These are phyloP conservation scores for Aurifilum marmelostoma DNA, from an alignment of 2,329 filamentous ascomycete species.

Conservation along the genomic window DNA sequence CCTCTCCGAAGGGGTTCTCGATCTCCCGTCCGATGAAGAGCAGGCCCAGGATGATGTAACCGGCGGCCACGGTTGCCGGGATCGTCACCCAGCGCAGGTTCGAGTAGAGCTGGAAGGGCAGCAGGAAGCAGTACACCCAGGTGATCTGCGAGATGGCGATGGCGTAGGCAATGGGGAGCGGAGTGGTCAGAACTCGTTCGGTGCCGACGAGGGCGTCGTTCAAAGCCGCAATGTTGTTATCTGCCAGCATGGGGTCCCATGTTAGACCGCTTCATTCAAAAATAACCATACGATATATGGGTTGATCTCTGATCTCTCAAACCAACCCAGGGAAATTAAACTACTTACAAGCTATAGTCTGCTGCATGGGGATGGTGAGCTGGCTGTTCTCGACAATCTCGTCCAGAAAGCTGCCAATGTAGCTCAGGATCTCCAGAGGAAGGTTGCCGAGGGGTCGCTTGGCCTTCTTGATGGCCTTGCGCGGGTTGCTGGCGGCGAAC, in stretches of 20 bases:
- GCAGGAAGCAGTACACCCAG: constrained; percentile 72
- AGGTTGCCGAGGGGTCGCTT: constrained; percentile 71
- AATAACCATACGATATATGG: too few species aligned
- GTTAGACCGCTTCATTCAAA: constrained; percentile 3
- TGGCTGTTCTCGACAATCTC: constrained; percentile 55
- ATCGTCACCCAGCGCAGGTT: constrained; percentile 70
- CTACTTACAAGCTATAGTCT: constrained; percentile 53
- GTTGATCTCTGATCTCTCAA: neutral
- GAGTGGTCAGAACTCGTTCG: constrained; percentile 75
- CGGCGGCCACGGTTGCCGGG: constrained; percentile 65
- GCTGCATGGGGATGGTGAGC: constrained; percentile 52
- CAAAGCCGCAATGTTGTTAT: constrained; percentile 55
- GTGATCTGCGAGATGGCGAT: constrained; percentile 79
- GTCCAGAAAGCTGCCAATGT: constrained; percentile 65
- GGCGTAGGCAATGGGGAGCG: constrained; percentile 72
- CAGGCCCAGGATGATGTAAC: constrained; percentile 74
- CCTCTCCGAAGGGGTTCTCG: constrained; percentile 70
- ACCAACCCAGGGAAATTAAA: neutral
- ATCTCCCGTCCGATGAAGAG: constrained; percentile 70
- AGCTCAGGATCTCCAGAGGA: constrained; percentile 70
- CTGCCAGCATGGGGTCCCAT: constrained; percentile 6
- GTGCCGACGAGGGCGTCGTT: constrained; percentile 69
- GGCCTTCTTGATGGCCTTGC: constrained; percentile 69
- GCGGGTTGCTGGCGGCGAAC: constrained; percentile 70
- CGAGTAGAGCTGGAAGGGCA: constrained; percentile 71